phyloP scores from a whole-genome alignment of 2,329 filamentous ascomycete species.

The Colletotrichum navitas region DNA sequence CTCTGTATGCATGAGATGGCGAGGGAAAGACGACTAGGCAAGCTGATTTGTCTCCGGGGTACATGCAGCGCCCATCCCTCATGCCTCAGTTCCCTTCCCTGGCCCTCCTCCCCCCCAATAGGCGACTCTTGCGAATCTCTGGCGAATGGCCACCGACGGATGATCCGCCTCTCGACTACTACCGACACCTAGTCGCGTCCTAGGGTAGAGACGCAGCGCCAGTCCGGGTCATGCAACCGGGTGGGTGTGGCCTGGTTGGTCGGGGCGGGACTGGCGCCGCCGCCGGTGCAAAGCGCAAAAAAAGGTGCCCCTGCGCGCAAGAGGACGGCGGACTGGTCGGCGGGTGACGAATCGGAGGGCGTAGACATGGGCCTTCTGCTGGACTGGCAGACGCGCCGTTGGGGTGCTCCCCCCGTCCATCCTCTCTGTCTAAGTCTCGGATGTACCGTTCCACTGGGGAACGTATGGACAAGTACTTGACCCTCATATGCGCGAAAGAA shows the following conservation, averaged over 20 bases:
- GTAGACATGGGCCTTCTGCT: constrained; percentile 11
- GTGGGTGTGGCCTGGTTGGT: not conserved
- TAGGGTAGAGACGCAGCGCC: not conserved
- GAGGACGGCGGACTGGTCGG: constrained; percentile 17
- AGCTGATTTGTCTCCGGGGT: not conserved
- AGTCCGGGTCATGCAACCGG: not conserved
- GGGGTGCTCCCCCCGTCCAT: too few species aligned
- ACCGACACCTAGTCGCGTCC: not conserved
- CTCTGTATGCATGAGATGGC: not conserved
- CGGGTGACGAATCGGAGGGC: constrained; percentile 14
- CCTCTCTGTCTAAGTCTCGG: too few species aligned
- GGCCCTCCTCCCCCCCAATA: not conserved
- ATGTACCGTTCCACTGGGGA: not conserved
- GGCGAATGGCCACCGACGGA: not conserved
- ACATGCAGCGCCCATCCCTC: not conserved
- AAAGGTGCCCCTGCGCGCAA: not conserved
- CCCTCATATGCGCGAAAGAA: not conserved
- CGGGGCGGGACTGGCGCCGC: not conserved
- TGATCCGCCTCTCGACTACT: not conserved
- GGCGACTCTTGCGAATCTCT: not conserved
- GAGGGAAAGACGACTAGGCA: not conserved
- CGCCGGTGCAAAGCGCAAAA: not conserved
- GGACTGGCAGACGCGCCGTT: not conserved
- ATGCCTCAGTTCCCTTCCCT: too few species aligned
- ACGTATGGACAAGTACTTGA: not conserved